Evolutionary conservation across 495 filamentous ascomycete genomes (phyloP), one percentile per base, ranked within the genome.

Genomic region (Parathielavia appendiculata): DNA sequence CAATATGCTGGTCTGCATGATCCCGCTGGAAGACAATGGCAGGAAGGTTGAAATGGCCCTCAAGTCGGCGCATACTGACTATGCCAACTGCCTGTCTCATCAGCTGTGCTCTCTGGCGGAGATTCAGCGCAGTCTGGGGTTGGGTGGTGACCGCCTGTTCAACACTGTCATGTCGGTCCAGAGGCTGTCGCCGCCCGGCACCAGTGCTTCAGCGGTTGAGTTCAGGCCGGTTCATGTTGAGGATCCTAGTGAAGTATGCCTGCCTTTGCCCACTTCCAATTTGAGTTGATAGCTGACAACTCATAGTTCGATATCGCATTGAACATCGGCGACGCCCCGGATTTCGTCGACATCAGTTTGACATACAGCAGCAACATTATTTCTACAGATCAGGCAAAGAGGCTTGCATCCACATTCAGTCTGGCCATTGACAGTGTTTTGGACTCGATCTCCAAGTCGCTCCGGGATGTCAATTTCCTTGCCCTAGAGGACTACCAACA

Each of bases 1-100:
- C 54, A 56, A 56, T 32, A 56, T 56, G 54, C 43, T 56, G 4
- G 54, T 56, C 8, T 56, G 54, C 54, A 47, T 16, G 43, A 26
- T 56, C 13, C 20, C 41, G 30, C 10, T 56, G 20, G 53, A 56
- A 19, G 26, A 56, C 35, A 43, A 36, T 5, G 54, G 26, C 5
- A 22, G 5, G 6, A 0, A 34, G 19, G 43, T 56, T 23, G 54
- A 39, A 11, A 10, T n/a, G 1, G 30, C 11, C 14, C 32, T 56
- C 11, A 36, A 56, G 43, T 16, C 32, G 20, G 23, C 43, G 2
- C 54, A 48, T 23, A 1, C 39, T 7, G 54, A 56, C 19, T 48
- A 48, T 38, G 54, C 34, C 9, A 48, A 48, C 43, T 47, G 26
- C 43, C 17, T 56, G 40, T 47, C 54, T 14, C 54, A 56, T 26